Base-by-base conservation (phyloP, 1,139 yeast genomes). In the Trichomonascaceae sp. region DNA sequence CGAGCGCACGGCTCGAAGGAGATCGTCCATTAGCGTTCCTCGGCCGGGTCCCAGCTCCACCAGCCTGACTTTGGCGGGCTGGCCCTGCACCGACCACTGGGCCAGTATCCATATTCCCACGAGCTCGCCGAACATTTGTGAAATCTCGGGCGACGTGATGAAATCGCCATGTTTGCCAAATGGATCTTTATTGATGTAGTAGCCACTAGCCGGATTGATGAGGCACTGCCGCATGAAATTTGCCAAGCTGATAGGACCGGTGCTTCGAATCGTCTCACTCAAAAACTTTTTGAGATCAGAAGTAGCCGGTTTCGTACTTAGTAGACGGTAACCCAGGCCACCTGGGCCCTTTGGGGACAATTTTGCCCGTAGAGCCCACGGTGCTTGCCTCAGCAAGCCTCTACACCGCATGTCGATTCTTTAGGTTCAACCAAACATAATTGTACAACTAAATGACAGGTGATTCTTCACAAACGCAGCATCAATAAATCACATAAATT, bases 41-140 rank as follows among this genome's bases (percentile, higher is more conserved):
- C 69, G 66, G 4, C 94, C 94, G 0, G 94, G 94, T 0, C 94
- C 94, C 52, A 81, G 73, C 52, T 82, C 94, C n/a, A 81, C 63
- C n/a, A 82, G 48, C 36, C 77, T 62, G 22, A 76, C 57, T 5
- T 50, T 43, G 2, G 43, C 23, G 0, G 85, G 81, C 28, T 54
- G 57, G 2, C 65, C 62, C 46, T 78, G 87, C 3, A 62, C 56
- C 34, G 69, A 48, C 82, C 87, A 80, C 17, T 70, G 65, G 2
- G 64, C 51, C 18, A 60, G 39, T 8, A 58, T 35, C 85, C 93
- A 82, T 6, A 82, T 60, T 0, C 93, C 93, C 36, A 81, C 67
- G 63, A 81, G 71, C 51, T 82, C 94, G 8, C 94, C 94, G 61
- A 82, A 82, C 59, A 81, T 77, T 31, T 82, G 84, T 3, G 92